A percentile compares a stretch with the other conserved stretches of the same genome.
phyloP scores from a whole-genome alignment of 1,139 yeast genomes.

The Tardiomyces digboiensis region DNA sequence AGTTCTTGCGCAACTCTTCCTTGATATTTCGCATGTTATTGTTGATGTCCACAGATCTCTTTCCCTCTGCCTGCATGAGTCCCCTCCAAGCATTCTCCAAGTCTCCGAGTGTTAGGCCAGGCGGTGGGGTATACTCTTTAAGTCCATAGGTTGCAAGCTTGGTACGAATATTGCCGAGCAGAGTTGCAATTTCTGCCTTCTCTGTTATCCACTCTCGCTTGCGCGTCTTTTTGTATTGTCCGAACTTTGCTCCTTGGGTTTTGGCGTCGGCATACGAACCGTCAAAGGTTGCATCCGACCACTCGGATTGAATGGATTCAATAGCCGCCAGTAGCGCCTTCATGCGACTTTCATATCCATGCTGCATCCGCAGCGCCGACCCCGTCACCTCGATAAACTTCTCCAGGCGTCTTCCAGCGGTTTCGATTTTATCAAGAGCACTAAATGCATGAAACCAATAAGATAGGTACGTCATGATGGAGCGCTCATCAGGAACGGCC shows the following conservation, averaged over 20 bases:
- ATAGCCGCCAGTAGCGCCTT: slow-evolving; percentile 21
- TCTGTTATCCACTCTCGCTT: slow-evolving; percentile 33
- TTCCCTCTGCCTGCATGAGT: slow-evolving; percentile 25
- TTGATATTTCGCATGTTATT: slow-evolving; percentile 27
- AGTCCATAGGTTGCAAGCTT: slow-evolving; percentile 31
- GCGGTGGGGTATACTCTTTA: slow-evolving; percentile 28
- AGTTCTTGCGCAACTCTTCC: slow-evolving; percentile 38
- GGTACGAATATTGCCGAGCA: slow-evolving; percentile 30
- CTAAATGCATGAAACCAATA: slow-evolving; percentile 54
- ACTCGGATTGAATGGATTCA: slow-evolving; percentile 10
- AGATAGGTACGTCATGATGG: slow-evolving; percentile 54
- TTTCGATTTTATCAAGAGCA: slow-evolving; percentile 29
- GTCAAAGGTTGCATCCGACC: slow-evolving; percentile 17
- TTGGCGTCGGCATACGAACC: slow-evolving; percentile 28
- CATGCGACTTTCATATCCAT: slow-evolving; percentile 28
- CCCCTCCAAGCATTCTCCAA: slow-evolving; percentile 27
- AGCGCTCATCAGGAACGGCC: slow-evolving; percentile 51
- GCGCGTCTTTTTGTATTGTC: slow-evolving; percentile 22
- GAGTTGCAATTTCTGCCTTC: slow-evolving; percentile 28
- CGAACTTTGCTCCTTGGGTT: slow-evolving; percentile 20
- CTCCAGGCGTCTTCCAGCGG: slow-evolving; percentile 33
- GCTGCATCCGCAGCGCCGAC: slow-evolving; percentile 28
- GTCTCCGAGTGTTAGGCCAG: slow-evolving; percentile 21
- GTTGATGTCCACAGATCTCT: slow-evolving; percentile 25
- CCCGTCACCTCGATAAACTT: slow-evolving; percentile 29